Conservation (phyloP, 257 asterid genomes). For the Solanum sejunctum region DNA sequence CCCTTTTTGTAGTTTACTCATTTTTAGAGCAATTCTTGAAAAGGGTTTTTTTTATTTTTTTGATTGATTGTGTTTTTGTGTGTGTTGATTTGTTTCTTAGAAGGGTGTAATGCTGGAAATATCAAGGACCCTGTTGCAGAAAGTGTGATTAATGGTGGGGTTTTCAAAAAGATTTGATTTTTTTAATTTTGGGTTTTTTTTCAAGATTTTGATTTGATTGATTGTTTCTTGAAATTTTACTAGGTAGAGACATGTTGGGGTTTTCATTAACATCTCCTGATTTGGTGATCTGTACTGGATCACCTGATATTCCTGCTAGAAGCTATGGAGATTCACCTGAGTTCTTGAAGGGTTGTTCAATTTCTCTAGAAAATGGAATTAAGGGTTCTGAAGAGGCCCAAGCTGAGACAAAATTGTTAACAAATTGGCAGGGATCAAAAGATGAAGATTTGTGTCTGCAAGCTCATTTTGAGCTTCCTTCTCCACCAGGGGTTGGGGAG, state of each 20-base stretch:
- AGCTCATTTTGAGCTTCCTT: conserved; percentile 68
- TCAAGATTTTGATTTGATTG: neutral
- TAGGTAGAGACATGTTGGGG: conserved; percentile 51
- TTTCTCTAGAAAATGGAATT: conserved; percentile 80
- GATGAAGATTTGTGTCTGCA: conserved; percentile 25
- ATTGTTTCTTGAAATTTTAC: neutral
- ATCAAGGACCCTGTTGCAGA: neutral
- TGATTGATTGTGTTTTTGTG: neutral
- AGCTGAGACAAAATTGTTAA: conserved; percentile 5
- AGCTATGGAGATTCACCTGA: conserved; percentile 53
- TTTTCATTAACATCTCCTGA: conserved; percentile 75
- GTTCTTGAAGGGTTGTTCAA: conserved; percentile 19
- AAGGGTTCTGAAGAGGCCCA: conserved; percentile 44
- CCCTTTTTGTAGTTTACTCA: neutral
- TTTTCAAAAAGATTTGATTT: neutral
- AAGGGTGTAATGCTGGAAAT: neutral
- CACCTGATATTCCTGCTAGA: conserved; percentile 54
- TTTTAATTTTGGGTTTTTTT: neutral
- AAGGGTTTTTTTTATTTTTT: neutral
- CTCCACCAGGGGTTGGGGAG: conserved; percentile 23
- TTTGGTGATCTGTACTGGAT: conserved; percentile 59
- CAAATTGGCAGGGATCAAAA: neutral
- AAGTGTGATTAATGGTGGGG: conserved; percentile 16
- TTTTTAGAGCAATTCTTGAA: neutral
- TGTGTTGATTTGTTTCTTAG: neutral